phyloP scores from a whole-genome alignment of 192 early-diverging fungal species.

The Helicostylum pulchrum region DNA sequence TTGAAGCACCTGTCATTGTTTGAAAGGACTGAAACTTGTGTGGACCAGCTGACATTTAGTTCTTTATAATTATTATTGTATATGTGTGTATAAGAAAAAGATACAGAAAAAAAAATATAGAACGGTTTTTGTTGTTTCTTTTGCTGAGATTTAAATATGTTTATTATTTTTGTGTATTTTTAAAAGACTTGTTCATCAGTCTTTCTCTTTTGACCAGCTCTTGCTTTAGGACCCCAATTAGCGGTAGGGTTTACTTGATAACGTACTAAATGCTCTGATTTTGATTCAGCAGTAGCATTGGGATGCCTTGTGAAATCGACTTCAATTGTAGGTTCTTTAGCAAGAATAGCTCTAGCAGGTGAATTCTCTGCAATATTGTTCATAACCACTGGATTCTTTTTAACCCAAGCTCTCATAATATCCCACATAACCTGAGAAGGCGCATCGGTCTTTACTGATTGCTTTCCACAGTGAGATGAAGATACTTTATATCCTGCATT shows the following conservation, averaged over 20 bases:
- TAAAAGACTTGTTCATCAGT: slow-evolving; percentile 10
- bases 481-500: slow-evolving; percentile 89
- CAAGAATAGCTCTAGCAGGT: slow-evolving; percentile 67
- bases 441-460: slow-evolving; percentile 92
- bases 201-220: slow-evolving; percentile 53
- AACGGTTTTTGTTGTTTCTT: background rate
- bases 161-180: background rate
- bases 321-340: slow-evolving; percentile 45
- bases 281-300: slow-evolving; percentile 70
- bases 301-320: slow-evolving; percentile 76
- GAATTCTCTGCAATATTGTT: slow-evolving; percentile 65
- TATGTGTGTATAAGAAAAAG: background rate
- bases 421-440: slow-evolving; percentile 89
- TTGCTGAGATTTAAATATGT: background rate
- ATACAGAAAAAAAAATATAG: background rate
- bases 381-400: slow-evolving; percentile 63
- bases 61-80: background rate
- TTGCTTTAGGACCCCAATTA: slow-evolving; percentile 96
- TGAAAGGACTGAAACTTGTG: slow-evolving; percentile 30
- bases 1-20: slow-evolving; percentile 20
- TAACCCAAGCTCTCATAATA: slow-evolving; percentile 76
- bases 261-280: slow-evolving; percentile 80
- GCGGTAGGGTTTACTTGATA: slow-evolving; percentile 95
- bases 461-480: slow-evolving; percentile 73
- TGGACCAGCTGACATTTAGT: background rate